Conservation (phyloP, 2,329 filamentous ascomycete genomes). For the Aspergillus udagawae region DNA sequence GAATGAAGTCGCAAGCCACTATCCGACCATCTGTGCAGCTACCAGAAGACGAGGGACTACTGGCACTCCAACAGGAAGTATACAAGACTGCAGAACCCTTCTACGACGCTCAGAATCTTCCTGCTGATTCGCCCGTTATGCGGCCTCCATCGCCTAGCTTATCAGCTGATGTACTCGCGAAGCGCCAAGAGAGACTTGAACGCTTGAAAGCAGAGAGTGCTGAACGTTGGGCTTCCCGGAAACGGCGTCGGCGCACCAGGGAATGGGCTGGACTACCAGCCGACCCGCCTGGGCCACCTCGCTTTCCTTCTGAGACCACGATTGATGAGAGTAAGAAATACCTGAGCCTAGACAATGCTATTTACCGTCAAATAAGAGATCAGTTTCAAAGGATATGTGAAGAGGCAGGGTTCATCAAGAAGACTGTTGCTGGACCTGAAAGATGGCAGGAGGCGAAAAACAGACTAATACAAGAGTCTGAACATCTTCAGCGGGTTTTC, state of each 20-base stretch:
- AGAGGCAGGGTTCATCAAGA: conserved; percentile 65
- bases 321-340: conserved; percentile 72
- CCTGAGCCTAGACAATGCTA: conserved; percentile 58
- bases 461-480: conserved; percentile 60
- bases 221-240: conserved; percentile 60
- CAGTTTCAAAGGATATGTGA: conserved; percentile 69
- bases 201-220: conserved; percentile 57
- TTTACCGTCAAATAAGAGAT: conserved; percentile 62
- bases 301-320: conserved; percentile 79
- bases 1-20: conserved; percentile 46
- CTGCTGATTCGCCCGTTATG: conserved; percentile 17
- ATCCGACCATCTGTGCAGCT: conserved; percentile 21
- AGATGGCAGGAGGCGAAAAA: conserved; percentile 70
- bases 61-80: conserved; percentile 38
- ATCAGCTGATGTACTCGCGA: conserved; percentile 47
- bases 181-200: conserved; percentile 52
- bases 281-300: conserved; percentile 63
- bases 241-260: conserved; percentile 64
- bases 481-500: conserved; percentile 61
- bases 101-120: conserved; percentile 24
- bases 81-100: conserved; percentile 30
- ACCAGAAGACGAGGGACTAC: conserved; percentile 34
- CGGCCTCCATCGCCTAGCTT: conserved; percentile 29
- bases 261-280: conserved; percentile 65
- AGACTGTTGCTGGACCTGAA: conserved; percentile 68